Conservation (phyloP, 169 alveolate species). For the Babesia microti region DNA sequence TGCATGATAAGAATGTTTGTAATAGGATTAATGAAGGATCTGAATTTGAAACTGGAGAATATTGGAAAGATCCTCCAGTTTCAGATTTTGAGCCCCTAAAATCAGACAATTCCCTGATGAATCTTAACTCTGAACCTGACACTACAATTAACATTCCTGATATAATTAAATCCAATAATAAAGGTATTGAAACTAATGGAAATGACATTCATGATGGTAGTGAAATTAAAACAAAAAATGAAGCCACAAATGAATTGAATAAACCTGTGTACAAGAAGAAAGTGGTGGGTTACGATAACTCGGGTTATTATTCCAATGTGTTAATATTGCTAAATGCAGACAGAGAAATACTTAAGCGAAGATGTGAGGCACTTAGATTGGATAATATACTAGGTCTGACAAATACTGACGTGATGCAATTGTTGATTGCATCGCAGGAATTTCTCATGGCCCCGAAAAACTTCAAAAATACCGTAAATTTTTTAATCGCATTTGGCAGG, state of each 20-base stretch:
- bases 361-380: conserved; percentile 32
- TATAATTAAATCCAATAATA: conserved; percentile 18
- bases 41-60: too few relatives aligned
- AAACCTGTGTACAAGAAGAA: conserved; percentile 9
- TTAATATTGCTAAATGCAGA: conserved; percentile 23
- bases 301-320: conserved; percentile 34
- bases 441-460: conserved; percentile 32
- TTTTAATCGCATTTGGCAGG: conserved; percentile 22
- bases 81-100: too few relatives aligned
- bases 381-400: conserved; percentile 28
- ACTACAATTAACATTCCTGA: too few relatives aligned
- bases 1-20: conserved; percentile 29
- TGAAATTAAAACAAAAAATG: conserved; percentile 9
- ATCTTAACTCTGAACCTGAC: too few relatives aligned
- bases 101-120: too few relatives aligned
- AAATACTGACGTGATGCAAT: conserved; percentile 36
- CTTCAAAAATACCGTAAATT: conserved; percentile 39
- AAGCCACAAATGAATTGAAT: conserved; percentile 10
- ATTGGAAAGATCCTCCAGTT: too few relatives aligned
- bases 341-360: conserved; percentile 14
- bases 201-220: conserved; percentile 16
- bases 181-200: conserved; percentile 16
- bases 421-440: conserved; percentile 23
- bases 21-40: conserved; percentile 26
- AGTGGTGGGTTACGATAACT: conserved; percentile 37